Base-by-base conservation (phyloP, 371 early-diverging fungal species). In the Mucor velutinosus region DNA sequence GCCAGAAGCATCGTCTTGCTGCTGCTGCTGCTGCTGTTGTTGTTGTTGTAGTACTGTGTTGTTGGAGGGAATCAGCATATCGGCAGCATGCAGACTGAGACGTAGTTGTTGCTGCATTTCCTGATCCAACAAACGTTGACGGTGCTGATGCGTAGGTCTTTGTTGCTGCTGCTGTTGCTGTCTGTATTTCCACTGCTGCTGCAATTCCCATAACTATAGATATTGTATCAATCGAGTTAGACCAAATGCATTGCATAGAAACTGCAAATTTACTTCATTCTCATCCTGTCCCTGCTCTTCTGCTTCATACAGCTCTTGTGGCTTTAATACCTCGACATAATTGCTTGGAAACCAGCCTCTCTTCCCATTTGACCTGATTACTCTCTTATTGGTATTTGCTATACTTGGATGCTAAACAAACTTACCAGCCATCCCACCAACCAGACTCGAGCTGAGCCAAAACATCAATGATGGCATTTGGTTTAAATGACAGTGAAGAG, bases 291-390 rank as follows among this genome's bases (percentile, higher is more conserved):
- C 55, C 4, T 53, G 17, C 29, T 56, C 10, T 30, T 39, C 49
- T 30, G 79, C 69, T 35, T 62, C 32, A n/a, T 58, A 37, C 8
- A 45, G 19, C 19, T 23, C 51, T 51, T 51, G 23, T 23, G n/a
- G 51, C 47, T n/a, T 81, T 69, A 23, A 85, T 64, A 45, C 77
- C 60, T 73, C 88, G 81, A 95, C 93, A 76, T 90, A 94, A 73
- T 93, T 94, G 33, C 92, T 91, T 5, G 95, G 97, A 77, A 96
- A 95, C 95, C 95, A 95, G 30, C 95, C 96, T 69, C 89, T 84
- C 71, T 76, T 79, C 43, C 84, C 87, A 70, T 84, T 81, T 71
- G 87, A 90, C 79, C 83, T 83, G 19, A 19, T 7, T 32, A 35
- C 33, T 1, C 7, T 33, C 33, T 64, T 41, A 8, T 23, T 23